Percentiles rank a stretch among this genome's conserved stretches.
Evolutionary conservation across 805 yeast species (phyloP).

Genomic region (Saccharomyces eubayanus): DNA sequence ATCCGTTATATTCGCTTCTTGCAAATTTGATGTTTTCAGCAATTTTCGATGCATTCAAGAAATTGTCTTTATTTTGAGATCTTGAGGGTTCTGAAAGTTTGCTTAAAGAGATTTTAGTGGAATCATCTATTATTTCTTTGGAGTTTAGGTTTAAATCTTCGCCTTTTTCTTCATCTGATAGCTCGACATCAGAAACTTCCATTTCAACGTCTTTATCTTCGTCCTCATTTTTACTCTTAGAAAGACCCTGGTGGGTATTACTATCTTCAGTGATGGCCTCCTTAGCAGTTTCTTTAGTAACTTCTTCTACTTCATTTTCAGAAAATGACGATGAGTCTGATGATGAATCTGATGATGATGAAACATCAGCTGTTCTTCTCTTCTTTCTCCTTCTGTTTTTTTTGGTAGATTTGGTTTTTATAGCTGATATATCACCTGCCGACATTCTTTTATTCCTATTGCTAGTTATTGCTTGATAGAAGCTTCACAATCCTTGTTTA

Average conservation of each 20-base stretch:
- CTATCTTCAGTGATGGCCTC: constrained; percentile 4
- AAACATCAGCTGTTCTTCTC: constrained; percentile 75
- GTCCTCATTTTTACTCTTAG: constrained; percentile 1
- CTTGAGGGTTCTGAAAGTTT: not conserved
- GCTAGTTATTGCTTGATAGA: not conserved
- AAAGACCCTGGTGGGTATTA: not conserved
- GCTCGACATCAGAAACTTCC: constrained; percentile 31
- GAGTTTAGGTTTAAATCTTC: constrained; percentile 2
- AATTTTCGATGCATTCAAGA: not conserved
- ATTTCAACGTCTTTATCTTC: constrained; percentile 16
- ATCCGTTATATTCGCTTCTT: constrained; percentile 1
- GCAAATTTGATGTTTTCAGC: not conserved
- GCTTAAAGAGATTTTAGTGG: not conserved
- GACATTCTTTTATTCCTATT: constrained; percentile 13
- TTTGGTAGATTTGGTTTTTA: constrained; percentile 13
- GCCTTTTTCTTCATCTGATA: constrained; percentile 12
- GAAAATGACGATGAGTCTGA: constrained; percentile 32
- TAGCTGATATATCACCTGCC: constrained; percentile 14
- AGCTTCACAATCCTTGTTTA: not conserved
- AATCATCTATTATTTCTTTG: constrained; percentile 13
- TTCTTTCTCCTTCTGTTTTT: constrained; percentile 57
- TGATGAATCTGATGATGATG: constrained; percentile 44
- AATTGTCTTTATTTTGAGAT: not conserved
- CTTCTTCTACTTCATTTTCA: constrained; percentile 21
- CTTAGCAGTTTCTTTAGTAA: constrained; percentile 5